Evolutionary conservation across 306 rosid genomes (phyloP), one percentile per base, ranked within the genome.

Genomic region (Lathyrus oleraceus): DNA sequence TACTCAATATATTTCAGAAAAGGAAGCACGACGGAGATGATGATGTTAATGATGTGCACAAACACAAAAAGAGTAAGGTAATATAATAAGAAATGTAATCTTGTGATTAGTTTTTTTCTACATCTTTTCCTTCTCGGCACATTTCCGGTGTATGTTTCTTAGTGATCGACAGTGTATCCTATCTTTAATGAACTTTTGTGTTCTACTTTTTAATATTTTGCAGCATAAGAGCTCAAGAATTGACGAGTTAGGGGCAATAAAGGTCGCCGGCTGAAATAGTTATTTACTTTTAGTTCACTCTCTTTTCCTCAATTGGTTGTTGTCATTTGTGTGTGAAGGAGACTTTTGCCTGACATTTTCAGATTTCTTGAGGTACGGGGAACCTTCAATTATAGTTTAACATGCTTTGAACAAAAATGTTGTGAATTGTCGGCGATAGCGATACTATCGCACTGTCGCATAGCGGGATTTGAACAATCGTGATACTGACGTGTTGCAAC

Each of bases 51-150:
- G 95, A 95, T 73, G 81, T 87, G 76, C 95, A 95, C 88, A 89
- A 89, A 65, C 99, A 91, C 88, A 95, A 91, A 85, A 95, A 89
- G 85, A 95, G 95, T 78, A 95, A 95, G 99, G 99, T 94, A 91
- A 94, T 84, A 73, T 32, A 79, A 53, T 69, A 60, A 57, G 59
- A 49, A 45, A 7, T 19, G 69, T 65, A 72, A 13, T 69, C 42
- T 66, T n/a, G 2, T 20, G 66, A 62, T 48, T 51, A 40, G 32
- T 43, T 65, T 47, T 61, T 56, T 16, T n/a, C 28, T 60, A 49
- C n/a, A n/a, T n/a, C n/a, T n/a, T n/a, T n/a, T n/a, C n/a, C n/a
- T n/a, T n/a, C n/a, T n/a, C n/a, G n/a, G n/a, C n/a, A n/a, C n/a
- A n/a, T n/a, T n/a, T n/a, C n/a, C n/a, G n/a, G n/a, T n/a, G n/a